Evolutionary conservation across 2,329 filamentous ascomycete species (phyloP).

Genomic region (Cytospora piceicola): DNA sequence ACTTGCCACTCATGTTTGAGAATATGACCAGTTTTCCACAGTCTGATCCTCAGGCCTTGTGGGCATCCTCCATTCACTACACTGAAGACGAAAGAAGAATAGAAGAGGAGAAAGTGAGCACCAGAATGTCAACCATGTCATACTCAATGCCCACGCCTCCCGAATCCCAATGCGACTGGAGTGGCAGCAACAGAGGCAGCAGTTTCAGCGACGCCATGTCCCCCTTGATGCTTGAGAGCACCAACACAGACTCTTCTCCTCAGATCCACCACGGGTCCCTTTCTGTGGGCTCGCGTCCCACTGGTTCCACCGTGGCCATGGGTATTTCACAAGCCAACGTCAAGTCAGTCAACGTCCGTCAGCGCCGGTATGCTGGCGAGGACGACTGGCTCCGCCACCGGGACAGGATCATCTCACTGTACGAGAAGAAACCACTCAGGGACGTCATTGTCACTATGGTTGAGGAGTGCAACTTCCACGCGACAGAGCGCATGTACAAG

Average conservation of each 20-base stretch:
- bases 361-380: conserved; percentile 29
- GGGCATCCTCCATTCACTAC: neutral
- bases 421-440: conserved; percentile 36
- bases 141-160: conserved; percentile 18
- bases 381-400: conserved; percentile 38
- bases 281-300: neutral
- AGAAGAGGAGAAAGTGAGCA: too few relatives aligned
- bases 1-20: neutral
- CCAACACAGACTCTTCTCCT: neutral
- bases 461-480: conserved; percentile 34
- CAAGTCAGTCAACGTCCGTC: neutral
- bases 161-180: conserved; percentile 19
- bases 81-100: neutral
- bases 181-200: conserved; percentile 7
- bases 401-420: conserved; percentile 37
- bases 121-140: conserved; percentile 6
- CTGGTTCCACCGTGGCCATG: neutral
- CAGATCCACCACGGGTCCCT: neutral
- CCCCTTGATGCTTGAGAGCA: neutral
- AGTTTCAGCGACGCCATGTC: conserved; percentile 3
- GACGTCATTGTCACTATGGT: conserved; percentile 39
- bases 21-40: neutral
- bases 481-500: conserved; percentile 42
- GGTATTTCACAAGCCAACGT: neutral
- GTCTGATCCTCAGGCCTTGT: neutral